Evolutionary conservation across 345 rosid species (phyloP), one percentile per base, ranked within the genome.

Genomic region (Salix dunnii): DNA sequence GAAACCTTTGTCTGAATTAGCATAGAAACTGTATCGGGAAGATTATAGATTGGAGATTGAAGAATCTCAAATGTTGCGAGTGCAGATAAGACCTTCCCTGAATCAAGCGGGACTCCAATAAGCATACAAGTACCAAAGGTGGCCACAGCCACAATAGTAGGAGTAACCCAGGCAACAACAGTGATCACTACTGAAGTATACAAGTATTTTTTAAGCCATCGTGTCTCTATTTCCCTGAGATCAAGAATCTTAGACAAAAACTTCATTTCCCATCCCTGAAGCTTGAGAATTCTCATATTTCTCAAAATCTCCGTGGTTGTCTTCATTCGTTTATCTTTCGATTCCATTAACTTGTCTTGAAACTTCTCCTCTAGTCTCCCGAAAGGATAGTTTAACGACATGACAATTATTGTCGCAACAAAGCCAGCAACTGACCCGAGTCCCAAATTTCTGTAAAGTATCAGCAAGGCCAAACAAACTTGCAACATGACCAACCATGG

Each of bases 201-300:
- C 25, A 81, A 66, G 69, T 31, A 81, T 61, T 81, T 84, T 58
- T 73, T 84, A 80, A 84, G 53, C 82, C 86, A 84, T 12, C 80
- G 76, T 9, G 66, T 27, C 46, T 84, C 86, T 9, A 51, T 55
- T 16, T 69, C 16, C 49, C 86, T 79, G 16, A 81, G 84, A 23
- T 81, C 78, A 38, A 63, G 28, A 69, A 81, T 76, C 75, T 81
- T 84, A 9, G 82, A 78, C 71, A 84, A 58, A 68, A 84, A 84
- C 27, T 75, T 84, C 80, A 81, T 81, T 72, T 84, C 86, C 86
- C 86, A 84, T 27, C 78, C 86, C 67, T 84, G 86, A 70, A 81
- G 84, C 69, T 84, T 84, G 55, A 81, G 82, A 53, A 81, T 84
- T 69, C 76, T 84, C 84, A 84, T 81, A 72, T 81, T 81, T 46